Conservation (phyloP, 140 eudicot species). For the Stevia rebaudiana region DNA sequence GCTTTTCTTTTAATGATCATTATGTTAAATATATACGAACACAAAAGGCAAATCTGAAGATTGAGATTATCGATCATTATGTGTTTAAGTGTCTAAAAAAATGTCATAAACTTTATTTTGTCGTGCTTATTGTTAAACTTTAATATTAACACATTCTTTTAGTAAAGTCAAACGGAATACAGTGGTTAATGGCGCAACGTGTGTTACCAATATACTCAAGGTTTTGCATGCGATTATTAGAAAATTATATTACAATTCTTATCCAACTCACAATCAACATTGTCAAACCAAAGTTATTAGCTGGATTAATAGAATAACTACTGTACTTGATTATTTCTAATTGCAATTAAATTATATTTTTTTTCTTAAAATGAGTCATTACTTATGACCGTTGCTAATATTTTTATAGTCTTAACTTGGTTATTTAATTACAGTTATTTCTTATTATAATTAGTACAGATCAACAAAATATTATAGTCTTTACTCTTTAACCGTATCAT, state of each 20-base stretch:
- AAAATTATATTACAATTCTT: too few species aligned
- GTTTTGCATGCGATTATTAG: background rate
- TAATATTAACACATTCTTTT: background rate
- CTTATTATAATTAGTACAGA: background rate
- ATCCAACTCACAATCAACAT: slow-evolving; percentile 1
- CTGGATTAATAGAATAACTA: background rate
- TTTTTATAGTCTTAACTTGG: too few species aligned
- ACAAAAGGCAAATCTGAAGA: too few species aligned
- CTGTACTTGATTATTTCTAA: too few species aligned
- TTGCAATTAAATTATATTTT: too few species aligned
- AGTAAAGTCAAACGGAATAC: background rate
- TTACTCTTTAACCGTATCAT: background rate
- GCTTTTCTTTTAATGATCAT: too few species aligned
- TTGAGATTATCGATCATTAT: too few species aligned
- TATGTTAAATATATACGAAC: too few species aligned
- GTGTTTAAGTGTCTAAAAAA: background rate
- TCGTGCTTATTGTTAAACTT: background rate
- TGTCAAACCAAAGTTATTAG: background rate
- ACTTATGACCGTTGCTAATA: too few species aligned
- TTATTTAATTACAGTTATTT: too few species aligned
- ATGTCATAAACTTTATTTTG: background rate
- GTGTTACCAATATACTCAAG: background rate
- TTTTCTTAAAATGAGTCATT: too few species aligned
- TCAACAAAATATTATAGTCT: background rate
- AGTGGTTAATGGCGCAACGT: background rate